Percentiles rank a stretch among this genome's conserved stretches.
Evolutionary conservation across 805 yeast genomes (phyloP).

Genomic region (Nakazawaea holstii): DNA sequence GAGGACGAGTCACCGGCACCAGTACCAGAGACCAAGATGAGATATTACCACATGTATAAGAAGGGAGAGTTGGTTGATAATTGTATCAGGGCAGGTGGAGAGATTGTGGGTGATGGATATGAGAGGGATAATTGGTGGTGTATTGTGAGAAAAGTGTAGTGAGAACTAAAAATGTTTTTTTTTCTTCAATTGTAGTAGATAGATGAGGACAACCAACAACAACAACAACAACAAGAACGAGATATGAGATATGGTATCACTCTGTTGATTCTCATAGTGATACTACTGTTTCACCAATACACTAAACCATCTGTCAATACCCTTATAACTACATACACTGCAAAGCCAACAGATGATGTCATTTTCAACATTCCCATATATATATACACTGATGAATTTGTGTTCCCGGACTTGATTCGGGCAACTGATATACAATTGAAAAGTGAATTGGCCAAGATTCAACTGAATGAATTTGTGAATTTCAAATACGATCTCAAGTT

Average conservation of each 20-base stretch:
- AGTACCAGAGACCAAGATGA: slow-evolving; percentile 51
- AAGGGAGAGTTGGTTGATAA: slow-evolving; percentile 79
- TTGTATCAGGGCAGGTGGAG: slow-evolving; percentile 65
- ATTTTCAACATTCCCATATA: slow-evolving; percentile 37
- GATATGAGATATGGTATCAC: background rate
- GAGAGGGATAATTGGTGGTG: slow-evolving; percentile 96
- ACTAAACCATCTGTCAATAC: background rate
- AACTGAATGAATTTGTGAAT: slow-evolving; percentile 14
- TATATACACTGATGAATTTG: slow-evolving; percentile 36
- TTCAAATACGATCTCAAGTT: slow-evolving; percentile 18
- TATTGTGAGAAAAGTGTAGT: slow-evolving; percentile 32
- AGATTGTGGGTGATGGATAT: slow-evolving; percentile 67
- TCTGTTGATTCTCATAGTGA: background rate
- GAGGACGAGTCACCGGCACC: slow-evolving; percentile 14
- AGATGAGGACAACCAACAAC: no score
- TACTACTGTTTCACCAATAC: background rate
- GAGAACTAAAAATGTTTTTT: no score
- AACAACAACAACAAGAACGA: no score
- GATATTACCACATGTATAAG: slow-evolving; percentile 85
- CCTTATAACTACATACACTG: slow-evolving; percentile 16
- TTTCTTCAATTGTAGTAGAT: no score
- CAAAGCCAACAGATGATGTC: slow-evolving; percentile 36
- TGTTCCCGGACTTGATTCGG: slow-evolving; percentile 61
- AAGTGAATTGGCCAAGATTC: slow-evolving; percentile 26
- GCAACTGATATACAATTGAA: slow-evolving; percentile 47